phyloP scores from a whole-genome alignment of 2,329 filamentous ascomycete species.

The Zymoseptoria pseudotritici region DNA sequence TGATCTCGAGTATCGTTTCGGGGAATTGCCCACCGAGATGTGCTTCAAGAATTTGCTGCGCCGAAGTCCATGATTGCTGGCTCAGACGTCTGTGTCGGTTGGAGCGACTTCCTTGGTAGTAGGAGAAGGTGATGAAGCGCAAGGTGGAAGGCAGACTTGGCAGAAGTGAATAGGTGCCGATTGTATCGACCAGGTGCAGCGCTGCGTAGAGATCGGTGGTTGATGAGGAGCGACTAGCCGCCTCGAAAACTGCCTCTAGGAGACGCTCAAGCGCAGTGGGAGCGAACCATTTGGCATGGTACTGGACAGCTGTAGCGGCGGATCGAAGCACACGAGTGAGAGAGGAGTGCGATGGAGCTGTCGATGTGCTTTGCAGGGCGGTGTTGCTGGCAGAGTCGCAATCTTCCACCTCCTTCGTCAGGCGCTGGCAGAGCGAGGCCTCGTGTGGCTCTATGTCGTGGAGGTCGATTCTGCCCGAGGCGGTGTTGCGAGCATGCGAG shows the following conservation, averaged over 20 bases:
- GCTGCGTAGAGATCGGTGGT: constrained; percentile 24
- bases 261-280: constrained; percentile 18
- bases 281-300: constrained; percentile 29
- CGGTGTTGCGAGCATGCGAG: constrained; percentile 6
- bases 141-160: constrained; percentile 17
- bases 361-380: constrained; percentile 1
- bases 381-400: constrained; percentile 2
- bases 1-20: constrained; percentile 18
- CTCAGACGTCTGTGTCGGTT: constrained; percentile 24
- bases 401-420: constrained; percentile 15
- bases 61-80: constrained; percentile 20
- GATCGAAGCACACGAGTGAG: constrained; percentile 18
- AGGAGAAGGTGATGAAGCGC: constrained; percentile 25
- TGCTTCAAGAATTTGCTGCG: constrained; percentile 23
- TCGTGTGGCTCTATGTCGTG: constrained; percentile 24
- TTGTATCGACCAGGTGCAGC: constrained; percentile 23
- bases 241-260: constrained; percentile 19
- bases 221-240: constrained; percentile 20
- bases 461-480: constrained; percentile 1
- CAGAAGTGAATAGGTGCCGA: constrained; percentile 24
- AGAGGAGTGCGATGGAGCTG: background rate
- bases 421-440: constrained; percentile 17
- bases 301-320: constrained; percentile 20
- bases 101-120: constrained; percentile 26
- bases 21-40: constrained; percentile 24